phyloP scores from a whole-genome alignment of 192 early-diverging fungal species.

The Umbelopsis sp. region DNA sequence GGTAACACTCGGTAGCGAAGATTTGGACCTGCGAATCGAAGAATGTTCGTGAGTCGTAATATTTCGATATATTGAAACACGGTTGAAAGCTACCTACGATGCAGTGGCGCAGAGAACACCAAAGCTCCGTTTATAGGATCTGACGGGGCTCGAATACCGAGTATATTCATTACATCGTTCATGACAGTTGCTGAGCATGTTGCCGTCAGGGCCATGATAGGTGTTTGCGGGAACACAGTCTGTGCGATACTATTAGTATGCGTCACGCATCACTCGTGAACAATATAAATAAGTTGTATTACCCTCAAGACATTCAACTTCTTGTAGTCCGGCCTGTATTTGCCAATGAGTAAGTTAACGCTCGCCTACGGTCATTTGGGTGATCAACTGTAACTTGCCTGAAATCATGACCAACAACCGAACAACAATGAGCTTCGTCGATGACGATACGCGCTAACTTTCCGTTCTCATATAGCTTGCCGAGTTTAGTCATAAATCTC shows the following conservation, averaged over 20 bases:
- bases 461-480: constrained; percentile 54
- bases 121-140: constrained; percentile 46
- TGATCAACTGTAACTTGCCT: constrained; percentile 39
- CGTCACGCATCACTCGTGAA: background rate
- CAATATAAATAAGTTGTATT: background rate
- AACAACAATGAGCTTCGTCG: constrained; percentile 96
- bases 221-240: constrained; percentile 60
- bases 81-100: background rate
- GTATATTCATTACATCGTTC: constrained; percentile 52
- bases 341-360: background rate
- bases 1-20: constrained; percentile 63
- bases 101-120: constrained; percentile 47
- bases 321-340: constrained; percentile 37
- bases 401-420: constrained; percentile 98
- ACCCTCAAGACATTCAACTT: constrained; percentile 32
- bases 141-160: constrained; percentile 44
- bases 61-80: background rate
- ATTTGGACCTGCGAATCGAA: constrained; percentile 46
- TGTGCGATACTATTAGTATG: background rate
- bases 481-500: constrained; percentile 60
- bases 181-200: constrained; percentile 65
- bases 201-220: constrained; percentile 80
- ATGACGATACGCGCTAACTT: constrained; percentile 85
- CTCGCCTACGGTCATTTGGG: background rate
- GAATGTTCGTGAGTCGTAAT: background rate